Percentiles rank a stretch among this genome's conserved stretches.
phyloP scores from a whole-genome alignment of 768 basidiomycete genomes.

The Xerocomellus intermedius region DNA sequence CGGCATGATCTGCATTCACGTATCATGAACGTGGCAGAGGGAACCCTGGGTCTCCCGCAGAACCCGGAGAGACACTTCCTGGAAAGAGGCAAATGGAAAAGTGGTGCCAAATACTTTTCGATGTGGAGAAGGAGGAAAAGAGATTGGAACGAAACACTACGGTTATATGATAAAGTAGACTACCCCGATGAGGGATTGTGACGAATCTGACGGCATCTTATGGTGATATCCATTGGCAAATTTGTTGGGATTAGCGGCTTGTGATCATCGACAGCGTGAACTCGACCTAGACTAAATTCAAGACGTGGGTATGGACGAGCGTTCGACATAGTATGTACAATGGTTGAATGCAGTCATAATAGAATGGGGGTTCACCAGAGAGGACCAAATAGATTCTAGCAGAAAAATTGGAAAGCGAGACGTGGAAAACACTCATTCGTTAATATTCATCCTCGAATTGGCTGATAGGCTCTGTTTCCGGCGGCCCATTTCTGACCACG shows the following conservation, averaged over 20 bases:
- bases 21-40: constrained; percentile 62
- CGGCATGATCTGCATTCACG: constrained; percentile 61
- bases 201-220: constrained; percentile 4
- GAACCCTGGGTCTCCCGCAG: constrained; percentile 57
- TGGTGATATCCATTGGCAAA: not conserved
- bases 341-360: not conserved
- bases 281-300: not conserved
- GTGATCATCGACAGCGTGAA: not conserved
- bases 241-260: not conserved
- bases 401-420: not conserved
- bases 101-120: constrained; percentile 74
- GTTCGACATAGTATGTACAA: not conserved
- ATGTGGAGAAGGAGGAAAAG: constrained; percentile 74
- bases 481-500: constrained; percentile 66
- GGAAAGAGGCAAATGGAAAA: constrained; percentile 58
- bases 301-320: constrained; percentile 7
- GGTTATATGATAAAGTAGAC: constrained; percentile 80
- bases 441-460: constrained; percentile 24
- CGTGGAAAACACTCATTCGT: not conserved
- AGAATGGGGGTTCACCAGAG: not conserved
- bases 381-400: not conserved
- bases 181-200: constrained; percentile 57
- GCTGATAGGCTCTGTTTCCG: constrained; percentile 64
- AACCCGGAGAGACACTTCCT: constrained; percentile 69
- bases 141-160: constrained; percentile 86